Evolutionary conservation across 2,329 filamentous ascomycete genomes (phyloP), one percentile per base, ranked within the genome.

Genomic region (Venturia carpophila): DNA sequence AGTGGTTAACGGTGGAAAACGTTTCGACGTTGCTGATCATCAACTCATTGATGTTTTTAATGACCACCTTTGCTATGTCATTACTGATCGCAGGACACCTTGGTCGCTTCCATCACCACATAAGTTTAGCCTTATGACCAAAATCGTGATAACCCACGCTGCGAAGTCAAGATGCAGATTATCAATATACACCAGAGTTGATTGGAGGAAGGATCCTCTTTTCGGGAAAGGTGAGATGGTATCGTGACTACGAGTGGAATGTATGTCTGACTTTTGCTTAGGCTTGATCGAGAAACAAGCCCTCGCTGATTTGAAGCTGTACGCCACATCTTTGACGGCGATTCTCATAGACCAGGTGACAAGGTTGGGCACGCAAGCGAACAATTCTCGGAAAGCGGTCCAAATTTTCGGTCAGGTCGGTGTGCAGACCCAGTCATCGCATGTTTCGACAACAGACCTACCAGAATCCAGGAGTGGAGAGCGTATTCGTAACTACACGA

Each of bases 161-260:
- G 87, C 91, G 63, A 97, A 97, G 77, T 92, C 90, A 15, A 92
- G 89, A 74, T 96, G 91, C 75, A 97, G 94, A 77, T 84, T 99
- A 65, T 89, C 92, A 34, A 85, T 97, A 55, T 96, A 91, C 76
- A 90, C 87, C 64, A 89, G 88, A 71, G 85, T 96, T n/a, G 89
- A 91, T 70, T 97, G 94, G 94, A 82, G 85, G 34, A 88, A 86
- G 69, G 79, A 56, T 64, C 87, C 87, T 13, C 79, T 73, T 61
- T 72, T 81, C 39, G 73, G 80, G 49, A 76, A 77, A 71, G 72
- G 79, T 78, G 68, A 56, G 37, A 61, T 61, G 11, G 21, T 5
- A 15, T 9, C 10, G 42, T 13, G 6, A 61, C 17, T 37, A 27
- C n/a, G 37, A 61, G 24, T 27, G 5, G 11, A 45, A 42, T 19